Evolutionary conservation across 257 asterid genomes (phyloP), one percentile per base, ranked within the genome.

Genomic region (Scutellaria barbata): DNA sequence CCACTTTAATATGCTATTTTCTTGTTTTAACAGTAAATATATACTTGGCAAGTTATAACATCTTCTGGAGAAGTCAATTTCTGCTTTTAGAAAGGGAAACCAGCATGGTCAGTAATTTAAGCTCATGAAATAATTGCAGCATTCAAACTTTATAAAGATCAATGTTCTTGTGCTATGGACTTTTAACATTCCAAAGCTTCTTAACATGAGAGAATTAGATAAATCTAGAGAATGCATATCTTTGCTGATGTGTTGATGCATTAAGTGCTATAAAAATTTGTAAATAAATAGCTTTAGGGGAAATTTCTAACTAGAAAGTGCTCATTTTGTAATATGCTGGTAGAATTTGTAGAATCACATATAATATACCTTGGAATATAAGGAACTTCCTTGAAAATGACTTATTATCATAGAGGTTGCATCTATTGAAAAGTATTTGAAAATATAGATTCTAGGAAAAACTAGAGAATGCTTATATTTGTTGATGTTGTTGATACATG

Each of bases 401-500:
- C n/a, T n/a, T 56, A 13, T 12, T 22, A 56, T 30, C 14, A 30
- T 30, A 25, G 63, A 57, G 63, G 22, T 3, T 54, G 61, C 61
- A 9, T 54, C 11, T 22, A 17, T 8, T 53, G 7, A 52, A n/a
- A 3, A 4, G 35, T 51, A 1, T 51, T 51, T 16, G 11, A 52
- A 52, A 1, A 30, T 30, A 16, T 16, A 17, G 5, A 33, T 12
- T 33, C 35, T 35, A 2, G 25, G 35, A 39, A 68, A 22, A 20
- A 55, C 50, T 59, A 70, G 33, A 22, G 46, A 55, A 54, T 70
- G 58, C 8, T 42, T 43, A 6, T 9, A 39, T 69, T 58, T 12
- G 68, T 22, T 45, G 63, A 33, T 33, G 16, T n/a, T n/a, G n/a
- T 14, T 41, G 57, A 51, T 73, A 42, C 50, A 42, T 73, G n/a